These are phyloP conservation scores for Pholiota microspora DNA, from an alignment of 768 basidiomycete species.

Conservation along the genomic window DNA sequence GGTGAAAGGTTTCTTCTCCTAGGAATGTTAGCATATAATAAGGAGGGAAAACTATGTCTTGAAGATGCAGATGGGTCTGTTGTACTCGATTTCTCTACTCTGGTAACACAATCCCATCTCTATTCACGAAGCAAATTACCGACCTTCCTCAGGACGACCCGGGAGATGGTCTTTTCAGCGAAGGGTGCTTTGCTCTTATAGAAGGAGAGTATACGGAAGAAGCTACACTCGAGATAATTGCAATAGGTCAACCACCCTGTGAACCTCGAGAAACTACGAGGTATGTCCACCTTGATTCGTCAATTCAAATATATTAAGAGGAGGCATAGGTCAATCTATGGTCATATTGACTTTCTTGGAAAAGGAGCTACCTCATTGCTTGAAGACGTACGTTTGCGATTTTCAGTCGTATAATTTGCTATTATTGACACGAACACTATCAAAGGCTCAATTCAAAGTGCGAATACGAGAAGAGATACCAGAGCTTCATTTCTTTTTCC, in stretches of 20 bases:
- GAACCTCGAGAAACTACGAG: conserved; percentile 84
- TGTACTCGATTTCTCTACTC: conserved; percentile 81
- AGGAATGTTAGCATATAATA: conserved; percentile 87
- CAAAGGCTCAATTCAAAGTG: conserved; percentile 62
- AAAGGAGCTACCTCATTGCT: conserved; percentile 85
- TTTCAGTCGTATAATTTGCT: conserved; percentile 2
- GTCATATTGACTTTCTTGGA: conserved; percentile 97
- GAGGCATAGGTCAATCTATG: conserved; percentile 83
- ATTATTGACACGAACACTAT: background rate
- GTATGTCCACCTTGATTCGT: conserved; percentile 36
- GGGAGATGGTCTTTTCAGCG: conserved; percentile 93
- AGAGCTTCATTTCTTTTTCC: conserved; percentile 84
- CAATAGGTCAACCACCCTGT: conserved; percentile 96
- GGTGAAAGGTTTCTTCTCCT: conserved; percentile 90
- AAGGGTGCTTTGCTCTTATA: conserved; percentile 91
- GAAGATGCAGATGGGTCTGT: conserved; percentile 94
- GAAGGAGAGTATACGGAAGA: conserved; percentile 98
- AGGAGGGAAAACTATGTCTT: conserved; percentile 86
- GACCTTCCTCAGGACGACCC: conserved; percentile 63
- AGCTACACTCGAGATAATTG: conserved; percentile 82
- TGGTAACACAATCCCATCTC: conserved; percentile 50
- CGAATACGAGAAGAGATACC: conserved; percentile 68
- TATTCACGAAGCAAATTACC: background rate
- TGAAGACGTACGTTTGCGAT: conserved; percentile 70
- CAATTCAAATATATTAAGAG: too few relatives aligned